phyloP scores from a whole-genome alignment of 768 basidiomycete genomes.

The Psilocybe cyanescens region DNA sequence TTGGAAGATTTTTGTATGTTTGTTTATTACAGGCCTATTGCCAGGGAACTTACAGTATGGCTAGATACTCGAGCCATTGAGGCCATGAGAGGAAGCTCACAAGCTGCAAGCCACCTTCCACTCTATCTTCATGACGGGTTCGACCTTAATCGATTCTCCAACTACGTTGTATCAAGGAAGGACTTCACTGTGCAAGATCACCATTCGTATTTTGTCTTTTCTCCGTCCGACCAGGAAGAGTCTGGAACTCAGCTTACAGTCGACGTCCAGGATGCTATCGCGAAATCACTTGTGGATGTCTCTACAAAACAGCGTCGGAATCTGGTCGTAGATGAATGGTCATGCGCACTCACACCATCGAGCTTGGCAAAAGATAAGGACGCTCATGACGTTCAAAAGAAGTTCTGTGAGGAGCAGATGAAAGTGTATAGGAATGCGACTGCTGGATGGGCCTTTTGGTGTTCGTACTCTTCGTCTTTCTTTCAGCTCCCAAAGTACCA shows the following conservation, averaged over 20 bases:
- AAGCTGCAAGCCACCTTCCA: slow-evolving; percentile 48
- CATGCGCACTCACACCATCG: slow-evolving; percentile 71
- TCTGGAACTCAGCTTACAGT: slow-evolving; percentile 62
- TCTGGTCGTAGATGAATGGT: slow-evolving; percentile 83
- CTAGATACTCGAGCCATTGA: slow-evolving; percentile 57
- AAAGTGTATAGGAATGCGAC: slow-evolving; percentile 56
- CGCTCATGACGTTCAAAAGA: slow-evolving; percentile 42
- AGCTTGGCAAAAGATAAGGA: slow-evolving; percentile 55
- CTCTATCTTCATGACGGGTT: slow-evolving; percentile 76
- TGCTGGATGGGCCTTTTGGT: slow-evolving; percentile 75
- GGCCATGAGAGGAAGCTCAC: slow-evolving; percentile 44
- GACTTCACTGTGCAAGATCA: slow-evolving; percentile 78
- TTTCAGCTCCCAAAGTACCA: background rate
- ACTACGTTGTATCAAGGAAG: slow-evolving; percentile 48
- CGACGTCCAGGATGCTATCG: slow-evolving; percentile 45
- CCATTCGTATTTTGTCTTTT: slow-evolving; percentile 76
- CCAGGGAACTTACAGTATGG: background rate
- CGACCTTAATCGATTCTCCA: slow-evolving; percentile 52
- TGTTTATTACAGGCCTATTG: slow-evolving; percentile 7
- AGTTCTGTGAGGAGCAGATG: slow-evolving; percentile 65
- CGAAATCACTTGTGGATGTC: slow-evolving; percentile 30
- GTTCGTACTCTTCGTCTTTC: slow-evolving; percentile 38
- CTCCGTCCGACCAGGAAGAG: slow-evolving; percentile 49
- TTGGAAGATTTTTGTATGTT: slow-evolving; percentile 49
- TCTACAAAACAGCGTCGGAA: slow-evolving; percentile 38